Evolutionary conservation across 306 rosid genomes (phyloP), one percentile per base, ranked within the genome.

Genomic region (Elaeagnus macrophylla): DNA sequence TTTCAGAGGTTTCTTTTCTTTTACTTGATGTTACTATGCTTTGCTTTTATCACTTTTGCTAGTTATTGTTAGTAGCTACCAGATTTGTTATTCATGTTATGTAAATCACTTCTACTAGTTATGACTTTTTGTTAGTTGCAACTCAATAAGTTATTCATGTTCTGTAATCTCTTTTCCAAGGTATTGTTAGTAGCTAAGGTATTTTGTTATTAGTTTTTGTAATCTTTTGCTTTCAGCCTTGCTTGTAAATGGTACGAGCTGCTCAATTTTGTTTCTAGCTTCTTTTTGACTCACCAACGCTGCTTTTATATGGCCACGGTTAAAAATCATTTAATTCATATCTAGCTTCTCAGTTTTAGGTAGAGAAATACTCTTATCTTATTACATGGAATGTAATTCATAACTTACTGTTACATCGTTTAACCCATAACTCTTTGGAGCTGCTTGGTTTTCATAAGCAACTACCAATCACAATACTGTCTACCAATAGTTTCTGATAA

Each of bases 1-100:
- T 90, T 51, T 90, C 95, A 0, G 84, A 83, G 86, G 97, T 83
- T 62, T 48, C 37, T 66, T 50, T 58, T 11, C 48, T 16, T 65
- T 56, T 35, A 49, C 46, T 9, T 17, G 25, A 7, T 42, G 10
- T 25, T 35, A 41, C 17, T 66, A 18, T 15, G 18, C 37, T 51
- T 16, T 7, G 41, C 39, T 60, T 7, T 7, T 20, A 20, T 18
- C 19, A 32, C 35, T 53, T 43, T 44, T 35, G 14, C 39, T 62
- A 38, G 25, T 32, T 50, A 5, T n/a, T 47, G 49, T 12, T 20
- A 11, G 7, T 18, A n/a, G 46, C 6, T 63, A 25, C 7, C 10
- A 10, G 54, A 5, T 57, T 2, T 46, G 48, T 12, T 39, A 50
- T 57, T 5, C 32, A 25, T 62, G 44, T 15, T 36, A 32, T 70